Evolutionary conservation across 225 moss, liverwort and hornwort genomes (phyloP).

Genomic region (Thuidium tamariscinum): DNA sequence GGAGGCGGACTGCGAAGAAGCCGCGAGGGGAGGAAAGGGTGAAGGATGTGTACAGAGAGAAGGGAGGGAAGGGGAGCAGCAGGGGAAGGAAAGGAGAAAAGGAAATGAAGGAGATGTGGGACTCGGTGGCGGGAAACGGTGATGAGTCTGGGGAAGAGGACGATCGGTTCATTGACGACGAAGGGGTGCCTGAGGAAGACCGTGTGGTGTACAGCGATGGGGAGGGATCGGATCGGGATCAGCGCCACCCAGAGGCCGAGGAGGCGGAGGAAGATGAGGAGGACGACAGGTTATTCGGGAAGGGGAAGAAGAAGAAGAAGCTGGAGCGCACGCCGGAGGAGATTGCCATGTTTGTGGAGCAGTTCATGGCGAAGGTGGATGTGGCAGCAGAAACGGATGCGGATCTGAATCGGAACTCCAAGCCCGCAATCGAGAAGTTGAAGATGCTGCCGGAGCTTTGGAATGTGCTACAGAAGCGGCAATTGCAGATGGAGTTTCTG

Average conservation of each 20-base stretch:
- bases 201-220: conserved; percentile 71
- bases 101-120: conserved; percentile 81
- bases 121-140: conserved; percentile 43
- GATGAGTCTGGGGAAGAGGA: conserved; percentile 84
- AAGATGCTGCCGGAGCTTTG: conserved; percentile 83
- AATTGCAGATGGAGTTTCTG: conserved; percentile 93
- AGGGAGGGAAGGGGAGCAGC: conserved; percentile 22
- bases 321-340: conserved; percentile 77
- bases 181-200: conserved; percentile 50
- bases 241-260: conserved; percentile 51
- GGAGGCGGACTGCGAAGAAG: conserved; percentile 44
- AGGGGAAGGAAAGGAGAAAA: conserved; percentile 34
- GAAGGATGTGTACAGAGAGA: conserved; percentile 25
- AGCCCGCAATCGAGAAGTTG: conserved; percentile 88
- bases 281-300: conserved; percentile 62
- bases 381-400: conserved; percentile 95
- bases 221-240: conserved; percentile 37
- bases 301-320: conserved; percentile 56
- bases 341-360: conserved; percentile 95
- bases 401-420: conserved; percentile 63
- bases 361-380: conserved; percentile 97
- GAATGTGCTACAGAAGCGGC: conserved; percentile 89
- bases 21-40: conserved; percentile 13
- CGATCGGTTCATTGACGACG: conserved; percentile 82
- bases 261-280: conserved; percentile 69